Conservation (phyloP, 768 basidiomycete genomes). For the Filobasidium wieringae region DNA sequence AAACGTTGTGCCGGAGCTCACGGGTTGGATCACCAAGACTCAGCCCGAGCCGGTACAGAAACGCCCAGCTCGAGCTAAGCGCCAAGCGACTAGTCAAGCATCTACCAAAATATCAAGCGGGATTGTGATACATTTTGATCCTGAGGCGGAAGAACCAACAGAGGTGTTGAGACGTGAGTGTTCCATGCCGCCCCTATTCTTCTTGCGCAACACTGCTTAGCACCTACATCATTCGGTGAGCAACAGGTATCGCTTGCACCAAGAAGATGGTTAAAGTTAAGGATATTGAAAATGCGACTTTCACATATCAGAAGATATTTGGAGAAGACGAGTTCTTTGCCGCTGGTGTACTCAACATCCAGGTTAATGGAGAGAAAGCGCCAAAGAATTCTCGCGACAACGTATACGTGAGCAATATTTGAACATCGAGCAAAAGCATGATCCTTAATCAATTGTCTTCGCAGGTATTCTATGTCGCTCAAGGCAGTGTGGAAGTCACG, state of each 20-base stretch:
- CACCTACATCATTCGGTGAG: not conserved
- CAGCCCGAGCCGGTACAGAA: slow-evolving; percentile 35
- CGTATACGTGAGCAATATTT: slow-evolving; percentile 57
- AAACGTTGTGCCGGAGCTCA: not conserved
- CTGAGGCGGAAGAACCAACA: too few species aligned
- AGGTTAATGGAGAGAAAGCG: slow-evolving; percentile 66
- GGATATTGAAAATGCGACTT: slow-evolving; percentile 52
- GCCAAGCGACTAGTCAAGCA: too few species aligned
- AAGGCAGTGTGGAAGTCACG: slow-evolving; percentile 77
- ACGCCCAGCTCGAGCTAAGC: too few species aligned
- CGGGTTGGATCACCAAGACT: slow-evolving; percentile 35
- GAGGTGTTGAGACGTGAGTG: slow-evolving; percentile 3
- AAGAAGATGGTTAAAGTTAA: slow-evolving; percentile 54
- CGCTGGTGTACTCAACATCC: slow-evolving; percentile 73
- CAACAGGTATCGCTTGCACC: slow-evolving; percentile 66
- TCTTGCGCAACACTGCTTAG: not conserved
- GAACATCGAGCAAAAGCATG: not conserved
- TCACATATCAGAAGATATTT: slow-evolving; percentile 84
- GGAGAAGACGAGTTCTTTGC: slow-evolving; percentile 84
- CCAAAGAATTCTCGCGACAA: slow-evolving; percentile 86
- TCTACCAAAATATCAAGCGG: too few species aligned
- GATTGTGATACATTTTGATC: too few species aligned
- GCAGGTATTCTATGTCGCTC: slow-evolving; percentile 66
- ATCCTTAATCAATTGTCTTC: not conserved
- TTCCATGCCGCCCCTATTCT: not conserved